Percentiles rank a stretch among this genome's conserved stretches.
Conservation (phyloP, 768 basidiomycete genomes). For the Botryobasidium botryosum region DNA sequence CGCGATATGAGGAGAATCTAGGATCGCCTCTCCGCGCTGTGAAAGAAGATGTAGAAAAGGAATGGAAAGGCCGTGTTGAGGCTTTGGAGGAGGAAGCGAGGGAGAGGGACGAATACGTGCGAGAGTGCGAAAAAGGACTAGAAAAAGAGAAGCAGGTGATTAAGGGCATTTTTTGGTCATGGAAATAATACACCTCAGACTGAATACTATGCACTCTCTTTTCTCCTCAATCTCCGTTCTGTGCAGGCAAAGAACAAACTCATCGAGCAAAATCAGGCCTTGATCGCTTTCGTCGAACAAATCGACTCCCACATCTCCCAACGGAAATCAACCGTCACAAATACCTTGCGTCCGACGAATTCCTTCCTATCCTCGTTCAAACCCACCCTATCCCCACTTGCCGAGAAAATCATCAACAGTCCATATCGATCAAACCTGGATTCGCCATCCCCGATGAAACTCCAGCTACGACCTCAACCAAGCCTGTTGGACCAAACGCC, state of each 20-base stretch:
- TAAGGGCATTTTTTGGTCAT: conserved; percentile 1
- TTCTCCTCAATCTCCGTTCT: background rate
- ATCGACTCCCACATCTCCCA: conserved; percentile 31
- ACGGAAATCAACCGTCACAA: background rate
- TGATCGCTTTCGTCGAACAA: conserved; percentile 65
- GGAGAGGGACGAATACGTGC: conserved; percentile 57
- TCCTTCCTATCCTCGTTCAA: conserved; percentile 2
- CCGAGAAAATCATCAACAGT: no score
- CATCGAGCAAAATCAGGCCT: conserved; percentile 61
- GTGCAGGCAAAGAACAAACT: conserved; percentile 39
- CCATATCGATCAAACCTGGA: background rate
- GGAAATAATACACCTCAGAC: background rate
- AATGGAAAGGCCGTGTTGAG: conserved; percentile 46
- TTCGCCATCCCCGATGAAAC: background rate
- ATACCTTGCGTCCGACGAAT: background rate
- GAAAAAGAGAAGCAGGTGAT: conserved; percentile 61
- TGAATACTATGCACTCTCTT: background rate
- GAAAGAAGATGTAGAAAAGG: conserved; percentile 55
- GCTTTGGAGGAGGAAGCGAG: conserved; percentile 33
- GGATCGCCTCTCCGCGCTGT: conserved; percentile 50
- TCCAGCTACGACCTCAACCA: background rate
- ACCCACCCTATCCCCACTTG: conserved; percentile 4
- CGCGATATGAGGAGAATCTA: conserved; percentile 55
- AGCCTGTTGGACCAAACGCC: background rate
- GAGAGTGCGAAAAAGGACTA: conserved; percentile 53